Evolutionary conservation across 495 filamentous ascomycete genomes (phyloP).

Genomic region (Letharia lupina): DNA sequence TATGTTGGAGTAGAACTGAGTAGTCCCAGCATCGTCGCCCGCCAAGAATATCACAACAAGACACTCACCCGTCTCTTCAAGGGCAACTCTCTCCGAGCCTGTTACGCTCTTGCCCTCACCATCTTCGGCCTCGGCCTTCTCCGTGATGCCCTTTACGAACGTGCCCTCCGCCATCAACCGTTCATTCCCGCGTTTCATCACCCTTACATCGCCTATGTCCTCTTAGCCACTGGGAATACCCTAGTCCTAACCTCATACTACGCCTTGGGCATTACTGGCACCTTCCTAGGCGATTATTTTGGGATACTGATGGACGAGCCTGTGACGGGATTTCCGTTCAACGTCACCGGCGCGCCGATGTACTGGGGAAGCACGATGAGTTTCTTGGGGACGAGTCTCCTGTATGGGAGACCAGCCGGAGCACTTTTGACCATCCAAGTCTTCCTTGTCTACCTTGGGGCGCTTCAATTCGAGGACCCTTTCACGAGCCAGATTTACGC

Average conservation of each 20-base stretch:
- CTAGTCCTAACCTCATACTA: slow-evolving; percentile 85
- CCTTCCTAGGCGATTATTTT: slow-evolving; percentile 96
- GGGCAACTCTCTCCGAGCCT: slow-evolving; percentile 69
- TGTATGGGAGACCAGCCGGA: slow-evolving; percentile 84
- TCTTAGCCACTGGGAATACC: slow-evolving; percentile 69
- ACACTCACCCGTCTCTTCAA: slow-evolving; percentile 79
- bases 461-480: slow-evolving; percentile 89
- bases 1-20: slow-evolving; percentile 15
- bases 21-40: slow-evolving; percentile 12
- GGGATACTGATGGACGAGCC: slow-evolving; percentile 94
- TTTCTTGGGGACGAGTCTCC: slow-evolving; percentile 83
- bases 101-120: slow-evolving; percentile 78
- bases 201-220: slow-evolving; percentile 52
- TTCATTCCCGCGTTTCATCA: slow-evolving; percentile 55
- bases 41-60: slow-evolving; percentile 79
- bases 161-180: slow-evolving; percentile 70
- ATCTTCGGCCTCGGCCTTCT: slow-evolving; percentile 90
- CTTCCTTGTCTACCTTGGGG: slow-evolving; percentile 69
- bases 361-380: slow-evolving; percentile 90
- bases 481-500: slow-evolving; percentile 92
- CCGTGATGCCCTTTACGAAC: slow-evolving; percentile 71
- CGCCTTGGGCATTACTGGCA: slow-evolving; percentile 90
- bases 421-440: slow-evolving; percentile 68
- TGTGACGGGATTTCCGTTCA: slow-evolving; percentile 93
- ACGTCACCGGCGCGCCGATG: slow-evolving; percentile 86